Percentiles rank a stretch among this genome's conserved stretches.
Conservation (phyloP, 306 rosid species). For the Alnus rubra region DNA sequence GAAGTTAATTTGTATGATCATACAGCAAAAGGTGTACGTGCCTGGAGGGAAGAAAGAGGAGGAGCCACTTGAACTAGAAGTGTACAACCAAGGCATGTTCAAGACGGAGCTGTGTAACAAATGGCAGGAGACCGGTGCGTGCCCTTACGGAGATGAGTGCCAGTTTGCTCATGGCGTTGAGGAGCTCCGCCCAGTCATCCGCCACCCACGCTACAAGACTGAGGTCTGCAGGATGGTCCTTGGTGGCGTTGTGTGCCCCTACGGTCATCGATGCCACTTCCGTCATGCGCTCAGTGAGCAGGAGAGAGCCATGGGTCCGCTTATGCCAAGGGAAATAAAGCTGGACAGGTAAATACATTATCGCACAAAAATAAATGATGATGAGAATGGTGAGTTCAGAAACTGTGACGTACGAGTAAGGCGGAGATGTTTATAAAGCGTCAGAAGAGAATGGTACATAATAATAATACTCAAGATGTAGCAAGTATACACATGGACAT, state of each 20-base stretch:
- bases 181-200: conserved; percentile 86
- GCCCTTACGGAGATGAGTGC: conserved; percentile 80
- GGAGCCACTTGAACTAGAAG: conserved; percentile 57
- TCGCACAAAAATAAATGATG: not conserved
- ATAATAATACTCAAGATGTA: too few species aligned
- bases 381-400: not conserved
- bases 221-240: conserved; percentile 90
- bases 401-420: conserved; percentile 21
- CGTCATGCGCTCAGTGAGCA: conserved; percentile 81
- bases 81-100: conserved; percentile 84
- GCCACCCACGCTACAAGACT: conserved; percentile 98
- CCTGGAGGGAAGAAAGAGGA: conserved; percentile 44
- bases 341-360: conserved; percentile 33
- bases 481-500: too few species aligned
- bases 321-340: conserved; percentile 21
- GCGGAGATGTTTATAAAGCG: conserved; percentile 1
- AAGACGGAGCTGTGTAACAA: conserved; percentile 96
- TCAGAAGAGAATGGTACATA: too few species aligned
- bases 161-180: conserved; percentile 84
- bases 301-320: conserved; percentile 43
- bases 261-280: conserved; percentile 94
- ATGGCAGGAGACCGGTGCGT: conserved; percentile 82
- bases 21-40: conserved; percentile 51
- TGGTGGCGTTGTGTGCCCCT: conserved; percentile 68
- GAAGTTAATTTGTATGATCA: not conserved